Evolutionary conservation across 192 early-diverging fungal species (phyloP).

Genomic region (Linnemannia schmuckeri): DNA sequence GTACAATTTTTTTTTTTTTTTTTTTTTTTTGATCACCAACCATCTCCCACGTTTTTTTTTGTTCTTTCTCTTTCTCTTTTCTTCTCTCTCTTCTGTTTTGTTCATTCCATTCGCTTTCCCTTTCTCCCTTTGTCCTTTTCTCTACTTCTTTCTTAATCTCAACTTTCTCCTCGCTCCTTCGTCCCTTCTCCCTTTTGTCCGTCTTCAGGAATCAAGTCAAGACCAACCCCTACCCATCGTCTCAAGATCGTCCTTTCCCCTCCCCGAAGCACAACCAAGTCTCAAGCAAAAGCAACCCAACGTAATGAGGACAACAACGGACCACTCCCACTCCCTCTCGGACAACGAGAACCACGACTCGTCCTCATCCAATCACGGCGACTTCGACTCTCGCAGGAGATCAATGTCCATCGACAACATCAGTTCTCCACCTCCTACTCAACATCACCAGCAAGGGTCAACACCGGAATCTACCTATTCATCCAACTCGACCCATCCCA

Average conservation of each 20-base stretch:
- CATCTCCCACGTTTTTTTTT: neutral
- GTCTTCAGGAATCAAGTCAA: slow-evolving; percentile 6
- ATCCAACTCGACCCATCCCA: slow-evolving; percentile 10
- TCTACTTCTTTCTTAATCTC: neutral
- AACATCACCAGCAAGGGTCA: neutral
- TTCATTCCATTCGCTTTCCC: neutral
- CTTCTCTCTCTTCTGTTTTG: neutral
- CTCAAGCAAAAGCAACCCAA: too few relatives aligned
- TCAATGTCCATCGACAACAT: neutral
- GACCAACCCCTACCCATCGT: neutral
- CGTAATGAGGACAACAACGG: neutral
- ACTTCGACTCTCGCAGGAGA: neutral
- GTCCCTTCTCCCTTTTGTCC: neutral
- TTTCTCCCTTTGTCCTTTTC: neutral
- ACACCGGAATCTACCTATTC: neutral
- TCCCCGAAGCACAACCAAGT: neutral
- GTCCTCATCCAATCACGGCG: neutral
- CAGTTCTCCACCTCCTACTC: neutral
- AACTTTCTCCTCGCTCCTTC: neutral
- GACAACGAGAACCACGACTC: neutral
- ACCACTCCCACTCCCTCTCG: neutral
- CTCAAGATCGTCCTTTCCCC: neutral
- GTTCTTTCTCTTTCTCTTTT: neutral
- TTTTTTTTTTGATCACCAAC: too few relatives aligned
- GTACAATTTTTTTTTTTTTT: neutral